These are phyloP conservation scores for Chloranthus sessilifolius DNA, from an alignment of 164 flowering plant species.

Conservation along the genomic window DNA sequence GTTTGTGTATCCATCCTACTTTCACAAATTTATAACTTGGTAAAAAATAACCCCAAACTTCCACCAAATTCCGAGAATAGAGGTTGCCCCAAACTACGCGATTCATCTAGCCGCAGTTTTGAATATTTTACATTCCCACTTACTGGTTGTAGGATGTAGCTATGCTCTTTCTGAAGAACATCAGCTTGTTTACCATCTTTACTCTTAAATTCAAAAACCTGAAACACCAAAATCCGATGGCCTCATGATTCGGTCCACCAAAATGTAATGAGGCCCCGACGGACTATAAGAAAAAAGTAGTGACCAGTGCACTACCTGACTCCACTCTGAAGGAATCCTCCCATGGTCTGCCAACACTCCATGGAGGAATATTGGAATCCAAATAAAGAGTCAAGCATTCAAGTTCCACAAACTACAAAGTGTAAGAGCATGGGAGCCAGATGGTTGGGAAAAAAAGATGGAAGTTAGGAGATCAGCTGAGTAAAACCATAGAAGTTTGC, in stretches of 20 bases:
- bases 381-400: slow-evolving; percentile 77
- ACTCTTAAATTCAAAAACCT: slow-evolving; percentile 78
- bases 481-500: too few relatives aligned
- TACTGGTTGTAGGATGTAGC: slow-evolving; percentile 84
- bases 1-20: slow-evolving; percentile 89
- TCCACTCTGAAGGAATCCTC: slow-evolving; percentile 93
- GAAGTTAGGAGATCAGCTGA: too few relatives aligned
- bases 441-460: too few relatives aligned
- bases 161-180: slow-evolving; percentile 34
- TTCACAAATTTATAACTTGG: slow-evolving; percentile 1
- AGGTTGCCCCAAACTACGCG: slow-evolving; percentile 44
- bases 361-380: slow-evolving; percentile 81
- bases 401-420: slow-evolving; percentile 78
- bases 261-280: too few relatives aligned
- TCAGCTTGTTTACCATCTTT: slow-evolving; percentile 49
- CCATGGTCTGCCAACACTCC: slow-evolving; percentile 78
- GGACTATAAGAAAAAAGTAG: too few relatives aligned
- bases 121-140: slow-evolving; percentile 85
- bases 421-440: too few relatives aligned
- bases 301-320: too few relatives aligned
- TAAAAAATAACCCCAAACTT: neutral
- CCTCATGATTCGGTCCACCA: neutral
- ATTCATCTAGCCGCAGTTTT: slow-evolving; percentile 47
- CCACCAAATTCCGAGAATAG: slow-evolving; percentile 11
- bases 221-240: slow-evolving; percentile 9